Percentiles rank a stretch among this genome's conserved stretches.
phyloP scores from a whole-genome alignment of 306 rosid species.

The Inga oerstediana region DNA sequence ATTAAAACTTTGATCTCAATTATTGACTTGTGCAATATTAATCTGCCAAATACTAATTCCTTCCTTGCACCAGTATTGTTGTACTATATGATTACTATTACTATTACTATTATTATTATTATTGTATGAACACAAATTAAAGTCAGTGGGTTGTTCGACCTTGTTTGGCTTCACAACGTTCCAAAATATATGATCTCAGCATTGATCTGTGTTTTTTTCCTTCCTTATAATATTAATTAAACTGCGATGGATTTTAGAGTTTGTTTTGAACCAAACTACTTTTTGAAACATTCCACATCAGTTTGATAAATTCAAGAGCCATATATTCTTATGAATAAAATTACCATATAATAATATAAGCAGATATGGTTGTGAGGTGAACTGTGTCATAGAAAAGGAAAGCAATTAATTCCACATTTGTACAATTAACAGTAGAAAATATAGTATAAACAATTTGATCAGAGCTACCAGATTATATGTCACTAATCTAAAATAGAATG shows the following conservation, averaged over 20 bases:
- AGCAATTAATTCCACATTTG: neutral
- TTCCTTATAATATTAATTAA: neutral
- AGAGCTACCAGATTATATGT: constrained; percentile 28
- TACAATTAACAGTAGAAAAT: constrained; percentile 5
- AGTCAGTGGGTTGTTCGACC: constrained; percentile 5
- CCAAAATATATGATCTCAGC: constrained; percentile 30
- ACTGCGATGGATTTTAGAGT: neutral
- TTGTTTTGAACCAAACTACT: neutral
- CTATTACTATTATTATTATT: neutral
- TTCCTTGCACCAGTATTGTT: constrained; percentile 16
- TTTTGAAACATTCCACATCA: neutral
- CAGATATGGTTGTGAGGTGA: neutral
- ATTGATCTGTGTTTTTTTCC: neutral
- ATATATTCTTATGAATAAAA: neutral
- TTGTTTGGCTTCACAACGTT: constrained; percentile 17
- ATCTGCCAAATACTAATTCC: constrained; percentile 26
- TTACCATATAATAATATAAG: neutral
- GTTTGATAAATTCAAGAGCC: neutral
- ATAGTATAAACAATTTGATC: constrained; percentile 28
- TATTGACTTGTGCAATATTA: constrained; percentile 32
- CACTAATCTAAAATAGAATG: constrained; percentile 17
- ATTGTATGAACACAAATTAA: neutral
- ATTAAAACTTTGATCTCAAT: constrained; percentile 37
- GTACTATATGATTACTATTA: no score
- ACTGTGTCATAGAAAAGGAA: neutral